Percentiles rank a stretch among this genome's conserved stretches.
Conservation (phyloP, 2,329 filamentous ascomycete species). For the Aspergillus sp. region DNA sequence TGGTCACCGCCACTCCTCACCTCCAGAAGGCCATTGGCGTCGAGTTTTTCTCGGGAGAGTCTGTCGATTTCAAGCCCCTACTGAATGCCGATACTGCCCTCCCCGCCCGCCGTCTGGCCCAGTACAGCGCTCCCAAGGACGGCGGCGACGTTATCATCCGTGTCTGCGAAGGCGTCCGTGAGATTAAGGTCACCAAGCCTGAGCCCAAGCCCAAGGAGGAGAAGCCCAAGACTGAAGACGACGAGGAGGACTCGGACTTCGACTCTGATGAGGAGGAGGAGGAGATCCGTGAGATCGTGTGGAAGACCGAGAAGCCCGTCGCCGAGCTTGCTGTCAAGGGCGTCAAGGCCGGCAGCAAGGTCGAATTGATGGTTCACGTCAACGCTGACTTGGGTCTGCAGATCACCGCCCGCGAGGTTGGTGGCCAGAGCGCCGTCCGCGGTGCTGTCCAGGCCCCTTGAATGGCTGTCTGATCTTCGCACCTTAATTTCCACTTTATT, state of each 20-base stretch:
- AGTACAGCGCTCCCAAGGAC: slow-evolving; percentile 71
- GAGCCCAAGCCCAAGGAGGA: slow-evolving; percentile 70
- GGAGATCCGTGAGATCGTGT: slow-evolving; percentile 84
- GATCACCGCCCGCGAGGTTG: slow-evolving; percentile 79
- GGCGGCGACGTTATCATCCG: slow-evolving; percentile 87
- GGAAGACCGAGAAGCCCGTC: slow-evolving; percentile 79
- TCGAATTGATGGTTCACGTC: slow-evolving; percentile 92
- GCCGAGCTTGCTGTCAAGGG: slow-evolving; percentile 82
- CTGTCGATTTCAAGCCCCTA: slow-evolving; percentile 74
- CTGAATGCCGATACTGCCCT: slow-evolving; percentile 84
- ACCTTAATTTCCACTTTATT: slow-evolving; percentile 6
- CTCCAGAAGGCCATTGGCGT: slow-evolving; percentile 86
- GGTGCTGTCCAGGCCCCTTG: slow-evolving; percentile 52
- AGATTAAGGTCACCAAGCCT: slow-evolving; percentile 91
- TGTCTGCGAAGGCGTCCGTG: slow-evolving; percentile 80
- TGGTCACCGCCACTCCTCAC: slow-evolving; percentile 91
- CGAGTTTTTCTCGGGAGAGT: slow-evolving; percentile 60
- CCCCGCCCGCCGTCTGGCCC: slow-evolving; percentile 79
- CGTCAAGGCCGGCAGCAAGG: slow-evolving; percentile 82
- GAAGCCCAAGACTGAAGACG: slow-evolving; percentile 55
- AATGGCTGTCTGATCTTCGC: slow-evolving; percentile 12
- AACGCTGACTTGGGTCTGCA: slow-evolving; percentile 74
- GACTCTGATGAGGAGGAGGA: slow-evolving; percentile 70
- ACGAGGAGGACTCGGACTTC: slow-evolving; percentile 61
- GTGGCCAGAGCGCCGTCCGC: slow-evolving; percentile 79